Conservation (phyloP, 805 yeast genomes). For the Cyberlindnera lachancei region DNA sequence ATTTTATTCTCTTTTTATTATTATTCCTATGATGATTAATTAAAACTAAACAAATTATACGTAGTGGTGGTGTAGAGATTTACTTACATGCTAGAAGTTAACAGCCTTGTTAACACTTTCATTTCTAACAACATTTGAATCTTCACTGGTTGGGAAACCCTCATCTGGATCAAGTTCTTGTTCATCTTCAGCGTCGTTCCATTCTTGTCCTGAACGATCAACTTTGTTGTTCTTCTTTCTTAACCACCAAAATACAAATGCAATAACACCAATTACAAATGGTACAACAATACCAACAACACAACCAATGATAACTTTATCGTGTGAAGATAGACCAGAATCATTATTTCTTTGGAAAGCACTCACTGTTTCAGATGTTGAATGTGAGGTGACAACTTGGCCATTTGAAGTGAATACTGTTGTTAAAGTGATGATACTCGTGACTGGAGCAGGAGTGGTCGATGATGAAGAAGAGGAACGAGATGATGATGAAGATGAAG, state of each 20-base stretch:
- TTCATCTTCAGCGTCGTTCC: conserved; percentile 17
- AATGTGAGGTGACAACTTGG: conserved; percentile 6
- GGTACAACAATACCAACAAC: conserved; percentile 71
- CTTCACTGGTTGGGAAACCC: conserved; percentile 8
- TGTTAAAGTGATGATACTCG: conserved; percentile 12
- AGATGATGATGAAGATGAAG: conserved; percentile 12
- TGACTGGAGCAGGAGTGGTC: conserved; percentile 6
- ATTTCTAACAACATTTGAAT: conserved; percentile 6
- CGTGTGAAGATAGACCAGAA: conserved; percentile 36
- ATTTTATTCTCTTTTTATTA: background rate
- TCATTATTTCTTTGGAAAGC: too few species aligned
- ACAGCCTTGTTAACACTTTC: conserved; percentile 18
- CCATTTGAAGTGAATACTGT: conserved; percentile 13
- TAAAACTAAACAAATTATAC: too few species aligned
- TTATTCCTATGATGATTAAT: too few species aligned
- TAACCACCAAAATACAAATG: conserved; percentile 12
- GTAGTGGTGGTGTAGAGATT: too few species aligned
- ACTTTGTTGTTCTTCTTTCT: conserved; percentile 11
- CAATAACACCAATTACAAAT: conserved; percentile 24
- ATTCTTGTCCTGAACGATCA: conserved; percentile 22
- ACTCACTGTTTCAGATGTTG: conserved; percentile 14
- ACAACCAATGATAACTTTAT: conserved; percentile 57
- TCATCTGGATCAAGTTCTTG: conserved; percentile 1
- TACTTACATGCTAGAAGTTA: too few species aligned
- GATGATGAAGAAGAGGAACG: conserved; percentile 8